phyloP scores from a whole-genome alignment of 1,139 yeast species.

The Groenewaldozyma sp. region DNA sequence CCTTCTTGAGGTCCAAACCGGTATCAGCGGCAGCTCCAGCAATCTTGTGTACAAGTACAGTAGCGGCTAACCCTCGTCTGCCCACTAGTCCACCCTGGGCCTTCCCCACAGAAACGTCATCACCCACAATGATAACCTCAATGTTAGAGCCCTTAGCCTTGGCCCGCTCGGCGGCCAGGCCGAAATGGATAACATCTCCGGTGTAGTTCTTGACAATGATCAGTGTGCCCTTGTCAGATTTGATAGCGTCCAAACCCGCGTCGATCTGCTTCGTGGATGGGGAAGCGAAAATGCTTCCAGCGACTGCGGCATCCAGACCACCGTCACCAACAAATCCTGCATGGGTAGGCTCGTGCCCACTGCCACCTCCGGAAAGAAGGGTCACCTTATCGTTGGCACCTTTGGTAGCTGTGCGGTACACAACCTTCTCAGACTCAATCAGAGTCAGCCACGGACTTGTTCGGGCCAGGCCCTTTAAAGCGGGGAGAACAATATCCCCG shows the following conservation, averaged over 20 bases:
- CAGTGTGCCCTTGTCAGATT: slow-evolving; percentile 52
- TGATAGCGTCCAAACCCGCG: slow-evolving; percentile 57
- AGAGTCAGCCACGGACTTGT: slow-evolving; percentile 57
- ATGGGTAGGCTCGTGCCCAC: slow-evolving; percentile 93
- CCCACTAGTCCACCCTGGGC: slow-evolving; percentile 86
- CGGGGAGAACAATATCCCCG: slow-evolving; percentile 52
- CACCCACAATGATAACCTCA: slow-evolving; percentile 70
- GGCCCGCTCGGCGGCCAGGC: slow-evolving; percentile 81
- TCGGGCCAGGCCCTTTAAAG: slow-evolving; percentile 59
- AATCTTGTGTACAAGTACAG: slow-evolving; percentile 75
- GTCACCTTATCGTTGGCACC: slow-evolving; percentile 33
- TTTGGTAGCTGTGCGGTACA: slow-evolving; percentile 32
- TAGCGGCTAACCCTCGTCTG: slow-evolving; percentile 88
- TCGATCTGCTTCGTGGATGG: slow-evolving; percentile 84
- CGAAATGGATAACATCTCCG: slow-evolving; percentile 89
- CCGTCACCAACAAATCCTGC: slow-evolving; percentile 86
- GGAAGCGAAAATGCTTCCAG: slow-evolving; percentile 84
- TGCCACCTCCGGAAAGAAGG: slow-evolving; percentile 84
- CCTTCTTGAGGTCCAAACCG: slow-evolving; percentile 40
- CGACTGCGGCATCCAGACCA: slow-evolving; percentile 75
- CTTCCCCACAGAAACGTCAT: slow-evolving; percentile 88
- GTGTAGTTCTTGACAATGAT: slow-evolving; percentile 84
- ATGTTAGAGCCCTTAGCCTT: slow-evolving; percentile 64
- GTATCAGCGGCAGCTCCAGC: slow-evolving; percentile 64
- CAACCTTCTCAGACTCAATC: slow-evolving; percentile 60